Base-by-base conservation (phyloP, 2,329 filamentous ascomycete species). In the Lachnellula occidentalis region DNA sequence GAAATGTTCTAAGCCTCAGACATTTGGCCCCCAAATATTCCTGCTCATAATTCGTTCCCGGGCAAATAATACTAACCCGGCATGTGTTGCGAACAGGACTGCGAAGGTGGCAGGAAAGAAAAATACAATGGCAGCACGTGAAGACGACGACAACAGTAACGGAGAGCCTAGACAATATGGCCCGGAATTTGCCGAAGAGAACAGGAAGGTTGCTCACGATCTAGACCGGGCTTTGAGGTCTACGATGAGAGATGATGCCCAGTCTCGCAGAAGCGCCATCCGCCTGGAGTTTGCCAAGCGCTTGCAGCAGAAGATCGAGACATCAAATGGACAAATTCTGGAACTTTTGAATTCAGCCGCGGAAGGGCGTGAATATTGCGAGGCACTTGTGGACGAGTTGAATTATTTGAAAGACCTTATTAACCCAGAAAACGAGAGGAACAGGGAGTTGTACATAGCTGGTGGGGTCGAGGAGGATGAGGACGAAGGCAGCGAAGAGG, bases 331-430 rank as follows among this genome's bases (percentile, higher is more conserved):
- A 2, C 58, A 64, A 19, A 62, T 63, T 14, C 17, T 41, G 27
- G 53, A 57, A 2, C 56, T 66, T 22, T 51, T 60, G 34, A 21
- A 59, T 2, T 49, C 48, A 8, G 57, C 53, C 31, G n/a, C 39
- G 8, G 55, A 55, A 17, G 48, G 50, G 2, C 48, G 54, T 34
- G 54, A 61, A 8, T 50, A 62, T 39, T 66, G 64, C 48, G 55
- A 54, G 19, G 56, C 53, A 14, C 53, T 66, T 31, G 6, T 61
- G 17, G 41, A 34, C 3, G 64, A 66, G 51, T 49, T 66, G 37
- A 36, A 56, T 1, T 34, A 55, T 37, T 22, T 65, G 53, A 59
- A 59, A 34, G 34, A 3, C 5, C 47, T 64, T 22, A 45, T 66
- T 5, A 49, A 63, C 36, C 61, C 61, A 8, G 48, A 53, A 9